Conservation (phyloP, 2,329 filamentous ascomycete species). For the Trichoderma pleuroti region DNA sequence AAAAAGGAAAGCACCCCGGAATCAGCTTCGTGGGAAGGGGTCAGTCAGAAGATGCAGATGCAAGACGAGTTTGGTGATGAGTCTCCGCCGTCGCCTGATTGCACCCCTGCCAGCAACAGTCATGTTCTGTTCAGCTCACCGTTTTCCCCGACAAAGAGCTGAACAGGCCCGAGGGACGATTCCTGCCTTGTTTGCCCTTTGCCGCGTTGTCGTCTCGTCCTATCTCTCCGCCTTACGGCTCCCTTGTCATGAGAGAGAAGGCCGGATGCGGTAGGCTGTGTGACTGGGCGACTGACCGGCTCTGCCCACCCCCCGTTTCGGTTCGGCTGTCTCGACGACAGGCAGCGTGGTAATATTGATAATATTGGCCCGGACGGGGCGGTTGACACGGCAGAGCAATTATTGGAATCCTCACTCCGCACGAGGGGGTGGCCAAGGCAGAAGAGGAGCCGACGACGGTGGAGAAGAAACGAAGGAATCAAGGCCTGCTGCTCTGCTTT, state of each 20-base stretch:
- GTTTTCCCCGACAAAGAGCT: neutral
- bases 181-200: neutral
- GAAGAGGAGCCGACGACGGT: neutral
- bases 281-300: neutral
- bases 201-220: neutral
- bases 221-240: neutral
- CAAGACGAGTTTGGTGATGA: conserved; percentile 10
- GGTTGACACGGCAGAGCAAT: neutral
- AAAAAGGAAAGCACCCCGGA: neutral
- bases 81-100: conserved; percentile 17
- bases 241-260: neutral
- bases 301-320: neutral
- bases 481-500: neutral
- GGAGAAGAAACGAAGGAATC: conserved; percentile 11
- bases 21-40: neutral
- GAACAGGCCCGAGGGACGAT: conserved; percentile 6
- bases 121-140: conserved; percentile 13
- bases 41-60: conserved; percentile 12
- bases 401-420: conserved; percentile 18
- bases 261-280: neutral
- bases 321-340: neutral
- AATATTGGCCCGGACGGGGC: neutral
- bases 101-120: conserved; percentile 9
- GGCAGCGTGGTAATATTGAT: conserved; percentile 9
- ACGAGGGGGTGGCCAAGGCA: conserved; percentile 9